These are phyloP conservation scores for Starmera quercuum DNA, from an alignment of 805 yeast species.

Conservation along the genomic window DNA sequence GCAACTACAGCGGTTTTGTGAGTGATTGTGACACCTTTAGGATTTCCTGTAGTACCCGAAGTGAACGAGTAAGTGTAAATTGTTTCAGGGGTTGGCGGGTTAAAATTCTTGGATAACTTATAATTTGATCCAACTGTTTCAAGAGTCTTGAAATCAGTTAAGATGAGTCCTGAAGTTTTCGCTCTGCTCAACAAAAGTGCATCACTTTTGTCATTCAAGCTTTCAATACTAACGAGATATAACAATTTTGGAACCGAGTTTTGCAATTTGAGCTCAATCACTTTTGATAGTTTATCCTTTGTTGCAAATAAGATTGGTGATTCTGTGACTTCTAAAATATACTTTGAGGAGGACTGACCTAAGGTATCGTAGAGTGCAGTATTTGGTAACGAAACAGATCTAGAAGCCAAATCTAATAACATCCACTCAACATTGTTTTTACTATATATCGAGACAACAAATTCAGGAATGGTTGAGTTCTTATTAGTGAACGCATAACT, in stretches of 20 bases:
- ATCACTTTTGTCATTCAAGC: constrained; percentile 51
- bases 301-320: constrained; percentile 55
- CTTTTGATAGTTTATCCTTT: constrained; percentile 38
- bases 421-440: constrained; percentile 63
- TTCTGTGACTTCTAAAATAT: constrained; percentile 54
- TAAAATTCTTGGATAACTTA: constrained; percentile 25
- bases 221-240: constrained; percentile 39
- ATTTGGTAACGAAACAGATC: constrained; percentile 44
- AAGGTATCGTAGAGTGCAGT: constrained; percentile 51
- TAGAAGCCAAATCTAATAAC: constrained; percentile 60
- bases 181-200: constrained; percentile 26
- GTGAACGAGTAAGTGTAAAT: constrained; percentile 65
- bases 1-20: constrained; percentile 46
- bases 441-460: constrained; percentile 49
- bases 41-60: constrained; percentile 70
- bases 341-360: constrained; percentile 53
- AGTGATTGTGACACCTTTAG: constrained; percentile 61
- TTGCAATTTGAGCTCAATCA: constrained; percentile 40
- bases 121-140: constrained; percentile 34
- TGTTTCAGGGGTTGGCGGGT: constrained; percentile 45
- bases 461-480: constrained; percentile 27
- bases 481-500: constrained; percentile 21
- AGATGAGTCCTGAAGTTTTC: constrained; percentile 23
- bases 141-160: constrained; percentile 26
- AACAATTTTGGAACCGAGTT: too few species aligned